Conservation (phyloP, 2,329 filamentous ascomycete genomes). For the Penicillium sp. region DNA sequence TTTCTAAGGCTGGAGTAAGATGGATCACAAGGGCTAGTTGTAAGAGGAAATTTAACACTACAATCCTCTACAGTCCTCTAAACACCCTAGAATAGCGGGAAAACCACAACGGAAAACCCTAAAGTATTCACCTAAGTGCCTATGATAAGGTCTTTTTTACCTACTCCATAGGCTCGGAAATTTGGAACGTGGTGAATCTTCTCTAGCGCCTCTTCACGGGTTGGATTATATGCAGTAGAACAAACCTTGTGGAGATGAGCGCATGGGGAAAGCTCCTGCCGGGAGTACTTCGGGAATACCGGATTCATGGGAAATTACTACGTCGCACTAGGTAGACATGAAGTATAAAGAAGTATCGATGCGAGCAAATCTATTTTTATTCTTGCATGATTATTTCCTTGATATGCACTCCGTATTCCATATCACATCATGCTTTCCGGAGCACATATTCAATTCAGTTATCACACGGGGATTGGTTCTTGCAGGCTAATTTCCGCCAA, state of each 20-base stretch:
- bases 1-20: too few species aligned
- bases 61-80: too few species aligned
- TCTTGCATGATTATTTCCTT: background rate
- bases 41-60: too few species aligned
- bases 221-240: slow-evolving; percentile 1
- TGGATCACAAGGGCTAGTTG: too few species aligned
- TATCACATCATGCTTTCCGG: background rate
- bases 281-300: background rate
- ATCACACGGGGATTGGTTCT: slow-evolving; percentile 1
- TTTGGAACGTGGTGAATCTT: background rate
- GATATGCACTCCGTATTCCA: background rate
- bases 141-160: background rate
- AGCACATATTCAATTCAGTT: background rate
- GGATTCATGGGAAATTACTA: background rate
- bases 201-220: background rate
- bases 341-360: background rate
- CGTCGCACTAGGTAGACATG: background rate
- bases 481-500: background rate
- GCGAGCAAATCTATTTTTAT: background rate
- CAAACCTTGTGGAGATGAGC: background rate
- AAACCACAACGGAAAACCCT: too few species aligned
- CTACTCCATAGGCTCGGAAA: background rate
- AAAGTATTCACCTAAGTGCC: too few species aligned
- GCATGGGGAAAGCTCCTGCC: slow-evolving; percentile 1
- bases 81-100: too few species aligned